Conservation (phyloP, 139 green algal genomes). For the Tetradesmus lagerheimii region DNA sequence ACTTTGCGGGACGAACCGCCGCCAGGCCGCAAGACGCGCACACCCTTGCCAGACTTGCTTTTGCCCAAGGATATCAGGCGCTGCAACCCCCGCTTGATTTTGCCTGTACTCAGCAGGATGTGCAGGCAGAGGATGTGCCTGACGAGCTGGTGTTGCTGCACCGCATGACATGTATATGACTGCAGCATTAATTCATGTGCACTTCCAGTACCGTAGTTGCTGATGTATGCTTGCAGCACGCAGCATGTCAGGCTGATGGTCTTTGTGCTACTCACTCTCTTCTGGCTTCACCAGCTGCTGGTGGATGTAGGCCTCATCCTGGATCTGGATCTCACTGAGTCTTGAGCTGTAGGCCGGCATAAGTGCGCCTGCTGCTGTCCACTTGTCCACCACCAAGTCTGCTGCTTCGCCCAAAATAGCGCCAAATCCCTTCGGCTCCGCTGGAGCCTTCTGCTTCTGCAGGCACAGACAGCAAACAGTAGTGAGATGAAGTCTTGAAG, state of each 20-base stretch:
- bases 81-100: conserved; percentile 2
- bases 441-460: conserved; percentile 23
- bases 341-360: background rate
- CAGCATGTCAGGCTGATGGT: background rate
- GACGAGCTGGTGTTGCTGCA: too few species aligned
- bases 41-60: background rate
- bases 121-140: background rate
- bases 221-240: background rate
- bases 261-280: background rate
- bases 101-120: background rate
- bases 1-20: conserved; percentile 3
- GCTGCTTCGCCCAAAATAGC: conserved; percentile 25
- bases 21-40: background rate
- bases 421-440: conserved; percentile 21
- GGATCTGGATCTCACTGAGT: conserved; percentile 31
- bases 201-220: too few species aligned
- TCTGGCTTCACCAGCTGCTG: conserved; percentile 40
- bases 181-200: too few species aligned
- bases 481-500: background rate
- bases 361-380: background rate
- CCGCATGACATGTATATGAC: too few species aligned
- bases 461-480: background rate
- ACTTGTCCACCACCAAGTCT: background rate
- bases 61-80: background rate
- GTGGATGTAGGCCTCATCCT: conserved; percentile 42